These are phyloP conservation scores for Coemansia sp. DNA, from an alignment of 192 early-diverging fungal genomes.

Conservation along the genomic window DNA sequence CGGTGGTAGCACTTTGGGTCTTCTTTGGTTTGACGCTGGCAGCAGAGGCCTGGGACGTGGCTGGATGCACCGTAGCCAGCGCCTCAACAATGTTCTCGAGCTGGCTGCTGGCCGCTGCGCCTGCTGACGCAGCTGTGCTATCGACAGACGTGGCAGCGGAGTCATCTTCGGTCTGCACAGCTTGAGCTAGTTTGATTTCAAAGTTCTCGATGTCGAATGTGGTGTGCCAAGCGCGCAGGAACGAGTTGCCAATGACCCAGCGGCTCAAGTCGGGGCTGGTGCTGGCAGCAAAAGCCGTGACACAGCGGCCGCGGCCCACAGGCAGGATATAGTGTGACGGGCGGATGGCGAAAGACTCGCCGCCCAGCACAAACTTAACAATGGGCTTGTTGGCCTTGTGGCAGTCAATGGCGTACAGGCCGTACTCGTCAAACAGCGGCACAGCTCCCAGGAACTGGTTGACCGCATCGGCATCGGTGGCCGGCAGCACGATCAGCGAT, in stretches of 20 bases:
- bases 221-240: constrained; percentile 51
- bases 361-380: constrained; percentile 35
- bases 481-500: constrained; percentile 52
- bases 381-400: constrained; percentile 34
- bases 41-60: background rate
- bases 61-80: constrained; percentile 7
- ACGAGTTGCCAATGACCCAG: constrained; percentile 56
- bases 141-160: background rate
- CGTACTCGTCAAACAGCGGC: constrained; percentile 32
- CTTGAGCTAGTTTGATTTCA: constrained; percentile 38
- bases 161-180: constrained; percentile 16
- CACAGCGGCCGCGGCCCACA: constrained; percentile 8
- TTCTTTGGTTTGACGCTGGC: background rate
- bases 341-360: constrained; percentile 35
- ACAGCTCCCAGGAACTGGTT: constrained; percentile 48
- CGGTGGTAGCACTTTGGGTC: background rate
- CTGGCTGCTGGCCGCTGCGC: constrained; percentile 12
- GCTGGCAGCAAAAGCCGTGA: constrained; percentile 62
- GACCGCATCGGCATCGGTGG: constrained; percentile 38
- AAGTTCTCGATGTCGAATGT: constrained; percentile 44
- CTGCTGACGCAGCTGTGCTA: background rate
- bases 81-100: constrained; percentile 19
- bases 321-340: constrained; percentile 41
- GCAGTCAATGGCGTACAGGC: constrained; percentile 46
- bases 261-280: constrained; percentile 48